A percentile compares a stretch with the other conserved stretches of the same genome.
These are phyloP conservation scores for Juglanconis sp. DNA, from an alignment of 2,329 filamentous ascomycete species.

Conservation along the genomic window DNA sequence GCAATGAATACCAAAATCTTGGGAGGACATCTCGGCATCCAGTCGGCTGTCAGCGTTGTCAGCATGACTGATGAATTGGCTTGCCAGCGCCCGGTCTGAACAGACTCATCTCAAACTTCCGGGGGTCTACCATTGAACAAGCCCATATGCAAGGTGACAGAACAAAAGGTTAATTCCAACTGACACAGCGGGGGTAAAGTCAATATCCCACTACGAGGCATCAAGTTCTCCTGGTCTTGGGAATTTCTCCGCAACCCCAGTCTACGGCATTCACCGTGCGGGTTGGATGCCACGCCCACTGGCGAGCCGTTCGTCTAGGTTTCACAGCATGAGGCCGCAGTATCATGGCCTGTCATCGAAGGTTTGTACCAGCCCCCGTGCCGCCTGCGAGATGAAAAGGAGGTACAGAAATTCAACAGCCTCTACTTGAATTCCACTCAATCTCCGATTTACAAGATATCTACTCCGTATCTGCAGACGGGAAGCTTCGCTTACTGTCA, in stretches of 20 bases:
- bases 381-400: neutral
- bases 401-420: no score
- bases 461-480: neutral
- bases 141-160: neutral
- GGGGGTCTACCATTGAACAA: neutral
- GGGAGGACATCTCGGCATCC: no score
- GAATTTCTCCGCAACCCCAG: neutral
- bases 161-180: neutral
- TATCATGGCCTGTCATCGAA: no score
- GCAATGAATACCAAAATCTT: no score
- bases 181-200: neutral
- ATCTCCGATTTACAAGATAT: neutral
- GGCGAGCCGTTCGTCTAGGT: neutral
- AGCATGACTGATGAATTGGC: neutral
- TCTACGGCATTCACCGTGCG: neutral
- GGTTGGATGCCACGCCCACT: neutral
- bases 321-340: neutral
- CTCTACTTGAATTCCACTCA: no score
- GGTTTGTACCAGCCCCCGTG: no score
- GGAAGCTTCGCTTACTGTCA: neutral
- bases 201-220: neutral
- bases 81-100: neutral
- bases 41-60: no score
- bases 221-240: neutral
- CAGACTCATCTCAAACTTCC: neutral